These are phyloP conservation scores for Blastobotrys elegans DNA, from an alignment of 1,139 yeast species.

Conservation along the genomic window DNA sequence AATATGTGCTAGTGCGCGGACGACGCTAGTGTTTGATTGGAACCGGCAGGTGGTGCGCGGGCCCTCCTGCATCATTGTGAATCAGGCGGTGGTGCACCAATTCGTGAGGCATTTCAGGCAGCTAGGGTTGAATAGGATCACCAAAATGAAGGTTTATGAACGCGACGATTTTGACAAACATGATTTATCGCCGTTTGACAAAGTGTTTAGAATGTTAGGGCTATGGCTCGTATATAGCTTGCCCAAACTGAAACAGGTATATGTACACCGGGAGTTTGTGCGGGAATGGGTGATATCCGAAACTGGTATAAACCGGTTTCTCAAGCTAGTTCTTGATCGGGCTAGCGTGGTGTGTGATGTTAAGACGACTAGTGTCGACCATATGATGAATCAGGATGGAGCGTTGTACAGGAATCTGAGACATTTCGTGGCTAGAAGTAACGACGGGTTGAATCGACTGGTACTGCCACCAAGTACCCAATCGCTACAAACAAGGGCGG, in stretches of 20 bases:
- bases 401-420: neutral
- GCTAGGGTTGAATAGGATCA: too few species aligned
- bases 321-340: too few species aligned
- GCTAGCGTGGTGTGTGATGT: neutral
- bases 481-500: neutral
- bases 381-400: neutral
- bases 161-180: too few species aligned
- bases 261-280: neutral
- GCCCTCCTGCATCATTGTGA: neutral
- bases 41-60: neutral
- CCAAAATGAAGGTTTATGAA: neutral
- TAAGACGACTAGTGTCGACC: neutral
- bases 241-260: neutral
- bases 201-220: neutral
- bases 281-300: neutral
- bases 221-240: neutral
- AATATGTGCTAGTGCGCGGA: neutral
- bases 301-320: neutral
- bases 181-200: neutral
- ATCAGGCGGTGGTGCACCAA: neutral
- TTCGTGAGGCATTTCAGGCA: neutral
- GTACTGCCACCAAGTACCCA: neutral
- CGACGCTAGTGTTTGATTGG: neutral
- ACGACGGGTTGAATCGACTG: neutral
- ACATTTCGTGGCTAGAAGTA: neutral